A percentile compares a stretch with the other conserved stretches of the same genome.
These are phyloP conservation scores for Irpex sp. DNA, from an alignment of 1,284 basidiomycete genomes.

Conservation along the genomic window DNA sequence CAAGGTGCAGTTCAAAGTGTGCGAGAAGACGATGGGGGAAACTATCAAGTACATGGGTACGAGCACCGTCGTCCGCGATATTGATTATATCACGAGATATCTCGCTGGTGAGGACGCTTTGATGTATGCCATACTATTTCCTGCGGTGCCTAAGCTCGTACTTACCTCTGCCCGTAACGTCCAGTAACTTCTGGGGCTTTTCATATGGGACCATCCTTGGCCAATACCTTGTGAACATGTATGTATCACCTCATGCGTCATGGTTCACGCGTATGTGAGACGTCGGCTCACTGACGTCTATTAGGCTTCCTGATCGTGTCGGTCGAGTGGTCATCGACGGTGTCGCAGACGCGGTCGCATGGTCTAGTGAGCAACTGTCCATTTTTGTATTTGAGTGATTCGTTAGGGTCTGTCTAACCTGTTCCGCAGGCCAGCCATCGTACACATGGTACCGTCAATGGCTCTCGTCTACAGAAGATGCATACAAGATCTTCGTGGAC, in stretches of 20 bases:
- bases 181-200: conserved; percentile 24
- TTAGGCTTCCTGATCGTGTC: conserved; percentile 22
- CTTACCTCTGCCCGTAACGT: too few relatives aligned
- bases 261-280: conserved; percentile 24
- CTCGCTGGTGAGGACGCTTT: conserved; percentile 37
- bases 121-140: conserved; percentile 29
- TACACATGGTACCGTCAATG: conserved; percentile 32
- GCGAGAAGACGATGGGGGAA: conserved; percentile 35
- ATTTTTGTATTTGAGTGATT: background rate
- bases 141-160: too few relatives aligned
- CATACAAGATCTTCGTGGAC: conserved; percentile 31
- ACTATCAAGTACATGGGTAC: conserved; percentile 41
- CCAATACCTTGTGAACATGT: conserved; percentile 25
- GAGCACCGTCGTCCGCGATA: conserved; percentile 37
- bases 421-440: conserved; percentile 26
- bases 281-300: background rate
- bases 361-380: conserved; percentile 24
- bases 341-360: conserved; percentile 20
- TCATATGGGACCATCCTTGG: conserved; percentile 25
- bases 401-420: background rate
- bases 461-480: conserved; percentile 26
- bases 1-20: conserved; percentile 33
- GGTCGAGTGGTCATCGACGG: conserved; percentile 24
- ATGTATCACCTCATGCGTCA: background rate
- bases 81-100: conserved; percentile 35